Base-by-base conservation (phyloP, 352 stramenopile genomes). In the Pythium rhizo-oryzae region DNA sequence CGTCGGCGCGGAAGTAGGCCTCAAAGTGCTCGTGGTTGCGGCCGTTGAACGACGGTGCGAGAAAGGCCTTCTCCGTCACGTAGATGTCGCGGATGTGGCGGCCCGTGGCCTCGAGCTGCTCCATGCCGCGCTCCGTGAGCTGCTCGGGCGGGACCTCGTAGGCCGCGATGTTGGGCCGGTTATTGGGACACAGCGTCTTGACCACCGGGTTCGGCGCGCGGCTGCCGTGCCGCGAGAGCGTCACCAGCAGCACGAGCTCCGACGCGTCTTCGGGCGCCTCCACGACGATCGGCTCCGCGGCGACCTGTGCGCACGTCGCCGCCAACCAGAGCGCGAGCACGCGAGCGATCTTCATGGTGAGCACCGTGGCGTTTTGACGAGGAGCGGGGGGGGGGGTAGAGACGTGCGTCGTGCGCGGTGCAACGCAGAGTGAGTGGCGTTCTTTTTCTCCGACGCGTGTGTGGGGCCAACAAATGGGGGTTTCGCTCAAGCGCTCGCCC, bases 81-180 rank as follows among this genome's bases (percentile, higher is more conserved):
- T 93, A 93, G n/a, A 89, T 65, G 28, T 89, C 62, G n/a, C 85
- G 85, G 33, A 93, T 85, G 53, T 93, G 81, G 1, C 76, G 67
- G 0, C 85, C 85, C 12, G 85, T 79, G 1, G 69, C 69, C 51
- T 91, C 78, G 70, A 93, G 81, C 60, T 93, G 83, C 64, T 86
- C 56, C 85, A 91, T 91, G 39, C 85, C 85, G 11, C 71, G 74
- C 72, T 91, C 80, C 12, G 85, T 93, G 51, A 93, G 80, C 69
- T 93, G 81, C 71, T 91, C 83, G 2, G 82, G 81, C 2, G 85
- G 85, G 30, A 91, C 84, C 19, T 79, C 66, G 60, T 93, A 93
- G 57, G 76, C 63, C 41, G 80, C 50, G 3, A 88, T 63, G 56
- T 92, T 93, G 43, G 65, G 57, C 41, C 78, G 24, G 64, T 93